Base-by-base conservation (phyloP, 2,329 filamentous ascomycete species). In the Epichloe sp. region DNA sequence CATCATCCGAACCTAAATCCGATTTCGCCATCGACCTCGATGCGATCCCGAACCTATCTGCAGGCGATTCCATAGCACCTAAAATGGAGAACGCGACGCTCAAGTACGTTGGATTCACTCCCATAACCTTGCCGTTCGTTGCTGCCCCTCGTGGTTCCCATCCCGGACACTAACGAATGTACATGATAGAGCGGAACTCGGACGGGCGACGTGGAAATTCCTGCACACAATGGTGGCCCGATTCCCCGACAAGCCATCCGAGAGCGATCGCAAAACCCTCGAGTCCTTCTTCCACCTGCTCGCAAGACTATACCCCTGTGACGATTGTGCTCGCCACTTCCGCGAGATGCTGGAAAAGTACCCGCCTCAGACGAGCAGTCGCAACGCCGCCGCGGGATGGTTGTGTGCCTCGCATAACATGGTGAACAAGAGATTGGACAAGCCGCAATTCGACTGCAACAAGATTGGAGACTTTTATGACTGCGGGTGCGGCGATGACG, bases 51-150 rank as follows among this genome's bases (percentile, higher is more conserved):
- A 66, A 66, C 43, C 66, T 84, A 17, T 71, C 88, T 21, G 73
- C 75, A 17, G 86, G 85, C 51, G 80, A 80, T 51, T 83, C 82
- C 3, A 91, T 89, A 60, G 86, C 86, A 48, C 83, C 86, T 1
- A 89, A 88, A 68, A 72, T 93, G 49, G 87, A 86, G 62, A 93
- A 93, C 68, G 86, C 84, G 54, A 93, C 87, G 6, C 72, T 80
- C 50, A 93, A 91, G 82, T 85, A 71, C 47, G 74, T 62, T 40
- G 45, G 2, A 2, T 8, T 34, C 19, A 14, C 26, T 4, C n/a
- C 19, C 36, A 19, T 15, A 7, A 26, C 23, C 7, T 15, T 47
- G 34, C 37, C 37, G 19, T 21, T 21, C 43, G 19, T 10, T 19
- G 8, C n/a, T 17, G 10, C 38, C 7, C 14, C 38, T 40, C 7